Evolutionary conservation across 1,139 yeast genomes (phyloP).

Genomic region (Protomyces pachydermus): DNA sequence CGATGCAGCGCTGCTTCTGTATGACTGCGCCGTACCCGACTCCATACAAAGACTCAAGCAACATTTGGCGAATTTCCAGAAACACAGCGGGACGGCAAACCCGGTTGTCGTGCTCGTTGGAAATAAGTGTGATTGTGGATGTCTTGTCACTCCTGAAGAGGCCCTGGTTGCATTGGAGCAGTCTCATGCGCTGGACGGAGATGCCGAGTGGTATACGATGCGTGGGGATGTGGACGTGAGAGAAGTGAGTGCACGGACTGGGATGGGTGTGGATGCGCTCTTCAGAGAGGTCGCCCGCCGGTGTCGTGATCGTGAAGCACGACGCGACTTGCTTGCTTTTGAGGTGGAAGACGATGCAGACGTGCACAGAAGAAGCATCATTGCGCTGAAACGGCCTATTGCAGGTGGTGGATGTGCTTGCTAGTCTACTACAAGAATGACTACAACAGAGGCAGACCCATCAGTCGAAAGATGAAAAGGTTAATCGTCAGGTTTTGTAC

Average conservation of each 20-base stretch:
- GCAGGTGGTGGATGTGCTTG: background rate
- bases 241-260: slow-evolving; percentile 12
- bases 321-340: slow-evolving; percentile 11
- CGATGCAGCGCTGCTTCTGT: slow-evolving; percentile 54
- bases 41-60: slow-evolving; percentile 48
- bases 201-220: background rate
- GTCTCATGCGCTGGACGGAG: background rate
- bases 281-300: slow-evolving; percentile 4
- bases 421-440: background rate
- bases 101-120: slow-evolving; percentile 56
- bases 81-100: slow-evolving; percentile 48
- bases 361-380: too few species aligned
- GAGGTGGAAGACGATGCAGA: slow-evolving; percentile 2
- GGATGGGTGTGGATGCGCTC: slow-evolving; percentile 9
- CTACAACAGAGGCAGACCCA: background rate
- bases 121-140: slow-evolving; percentile 46
- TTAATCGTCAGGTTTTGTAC: background rate
- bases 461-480: background rate
- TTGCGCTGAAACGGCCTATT: too few species aligned
- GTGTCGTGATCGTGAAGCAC: slow-evolving; percentile 2
- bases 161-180: background rate
- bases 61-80: slow-evolving; percentile 52
- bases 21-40: slow-evolving; percentile 53
- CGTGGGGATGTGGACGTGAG: background rate
- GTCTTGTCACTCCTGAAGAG: background rate